Base-by-base conservation (phyloP, 2,329 filamentous ascomycete species). In the Sclerotiophoma versabilis region DNA sequence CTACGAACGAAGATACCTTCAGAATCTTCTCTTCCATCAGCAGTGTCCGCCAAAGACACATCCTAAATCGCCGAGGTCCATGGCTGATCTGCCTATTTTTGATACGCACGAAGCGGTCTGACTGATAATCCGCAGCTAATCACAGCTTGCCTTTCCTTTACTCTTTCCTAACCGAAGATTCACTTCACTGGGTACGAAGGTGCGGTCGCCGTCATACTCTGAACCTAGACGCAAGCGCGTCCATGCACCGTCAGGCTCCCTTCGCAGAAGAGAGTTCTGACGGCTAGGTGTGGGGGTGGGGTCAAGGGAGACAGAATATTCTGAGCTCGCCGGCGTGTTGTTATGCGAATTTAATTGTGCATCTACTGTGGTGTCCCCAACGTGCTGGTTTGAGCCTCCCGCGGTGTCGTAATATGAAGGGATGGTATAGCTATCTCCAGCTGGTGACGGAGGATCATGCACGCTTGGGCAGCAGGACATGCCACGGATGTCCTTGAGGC, bases 201-300 rank as follows among this genome's bases (percentile, higher is more conserved):
- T 49, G 9, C 36, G 36, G 5, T 49, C 36, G 5, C 36, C 36
- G 12, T 49, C 46, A 8, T 49, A 49, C 7, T 49, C 46, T 20
- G 36, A 34, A 3, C 27, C 36, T 8, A 41, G 8, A 10, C 22
- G 36, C 20, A 49, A 17, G 7, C 46, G 36, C 0, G 29, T 34
- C 36, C 46, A 49, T 7, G 11, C 20, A 12, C 27, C 46, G 5
- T 41, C 14, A 14, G 22, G 9, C 14, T 34, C 37, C 17, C 22
- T 33, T 17, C 20, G 5, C 15, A 25, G 3, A 26, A 12, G 12
- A n/a, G 46, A 49, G 12, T 20, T 26, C 2, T 15, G 46, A 19
- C 20, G 36, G 20, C 46, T 49, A 1, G 19, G 34, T 3, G 25
- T 14, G 11, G 44, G 33, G 11, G 45, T 41, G 2, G 26, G 26